phyloP scores from a whole-genome alignment of 2,329 filamentous ascomycete species.

The Aspergillus pseudoterreus region DNA sequence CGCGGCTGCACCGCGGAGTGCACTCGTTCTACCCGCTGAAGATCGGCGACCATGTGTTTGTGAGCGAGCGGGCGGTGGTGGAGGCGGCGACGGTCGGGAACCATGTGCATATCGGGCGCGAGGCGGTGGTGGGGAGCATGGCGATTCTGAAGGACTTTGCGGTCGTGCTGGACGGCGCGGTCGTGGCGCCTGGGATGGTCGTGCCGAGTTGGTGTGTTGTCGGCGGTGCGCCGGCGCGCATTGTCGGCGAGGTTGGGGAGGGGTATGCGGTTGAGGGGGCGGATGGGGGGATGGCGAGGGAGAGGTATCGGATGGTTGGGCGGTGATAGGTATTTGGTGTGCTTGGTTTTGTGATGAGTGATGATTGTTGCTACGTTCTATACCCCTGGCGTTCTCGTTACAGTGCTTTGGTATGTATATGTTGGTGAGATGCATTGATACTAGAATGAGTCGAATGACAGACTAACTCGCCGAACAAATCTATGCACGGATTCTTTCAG shows the following conservation, averaged over 20 bases:
- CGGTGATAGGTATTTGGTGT: slow-evolving; percentile 15
- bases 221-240: slow-evolving; percentile 73
- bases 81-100: slow-evolving; percentile 79
- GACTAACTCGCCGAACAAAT: no score
- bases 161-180: slow-evolving; percentile 76
- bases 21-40: slow-evolving; percentile 72
- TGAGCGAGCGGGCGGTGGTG: slow-evolving; percentile 71
- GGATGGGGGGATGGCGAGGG: slow-evolving; percentile 42
- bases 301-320: slow-evolving; percentile 40
- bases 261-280: slow-evolving; percentile 46
- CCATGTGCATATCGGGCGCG: slow-evolving; percentile 79
- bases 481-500: no score
- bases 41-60: slow-evolving; percentile 90
- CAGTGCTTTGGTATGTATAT: no score
- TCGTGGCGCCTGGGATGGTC: slow-evolving; percentile 84
- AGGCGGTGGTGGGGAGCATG: slow-evolving; percentile 77
- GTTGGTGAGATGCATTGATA: no score
- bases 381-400: slow-evolving; percentile 8
- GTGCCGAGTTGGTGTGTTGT: slow-evolving; percentile 90
- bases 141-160: slow-evolving; percentile 93
- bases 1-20: slow-evolving; percentile 71
- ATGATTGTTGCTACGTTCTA: slow-evolving; percentile 10
- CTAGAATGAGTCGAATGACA: no score
- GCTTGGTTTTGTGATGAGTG: slow-evolving; percentile 4
- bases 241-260: slow-evolving; percentile 69